Evolutionary conservation across 441 rosid genomes (phyloP).

Genomic region (Sinapis alba): DNA sequence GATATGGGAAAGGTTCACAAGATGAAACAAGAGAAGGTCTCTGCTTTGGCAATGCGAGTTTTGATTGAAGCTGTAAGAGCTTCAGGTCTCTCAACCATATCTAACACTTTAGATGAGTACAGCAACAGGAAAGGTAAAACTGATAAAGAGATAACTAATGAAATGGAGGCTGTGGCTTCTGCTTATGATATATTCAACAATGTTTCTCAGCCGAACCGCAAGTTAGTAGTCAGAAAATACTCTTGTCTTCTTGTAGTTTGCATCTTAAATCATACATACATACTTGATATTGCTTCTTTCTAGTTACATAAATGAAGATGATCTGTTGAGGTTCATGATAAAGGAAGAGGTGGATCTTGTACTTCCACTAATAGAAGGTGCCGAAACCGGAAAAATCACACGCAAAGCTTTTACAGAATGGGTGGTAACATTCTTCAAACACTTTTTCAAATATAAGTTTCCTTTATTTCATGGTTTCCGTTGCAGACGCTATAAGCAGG

Average conservation of each 20-base stretch:
- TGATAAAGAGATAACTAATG: slow-evolving; percentile 77
- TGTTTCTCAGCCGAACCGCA: slow-evolving; percentile 44
- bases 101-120: slow-evolving; percentile 61
- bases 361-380: slow-evolving; percentile 62
- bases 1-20: slow-evolving; percentile 76
- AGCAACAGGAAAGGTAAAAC: slow-evolving; percentile 38
- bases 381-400: slow-evolving; percentile 57
- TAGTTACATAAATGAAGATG: slow-evolving; percentile 75
- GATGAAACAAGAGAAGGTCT: slow-evolving; percentile 84
- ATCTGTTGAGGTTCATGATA: slow-evolving; percentile 74
- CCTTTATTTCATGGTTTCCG: no score
- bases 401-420: slow-evolving; percentile 60
- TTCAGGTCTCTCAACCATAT: slow-evolving; percentile 75
- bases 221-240: slow-evolving; percentile 44
- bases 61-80: slow-evolving; percentile 76
- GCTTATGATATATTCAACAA: slow-evolving; percentile 65
- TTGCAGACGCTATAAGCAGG: no score
- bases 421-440: slow-evolving; percentile 58
- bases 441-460: background rate
- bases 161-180: slow-evolving; percentile 80
- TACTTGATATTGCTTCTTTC: background rate
- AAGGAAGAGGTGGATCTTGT: slow-evolving; percentile 82
- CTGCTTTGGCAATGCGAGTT: slow-evolving; percentile 86
- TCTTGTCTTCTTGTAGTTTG: background rate
- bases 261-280: background rate